Evolutionary conservation across 2,329 filamentous ascomycete species (phyloP).

Genomic region (Nigrospora osmanthi): DNA sequence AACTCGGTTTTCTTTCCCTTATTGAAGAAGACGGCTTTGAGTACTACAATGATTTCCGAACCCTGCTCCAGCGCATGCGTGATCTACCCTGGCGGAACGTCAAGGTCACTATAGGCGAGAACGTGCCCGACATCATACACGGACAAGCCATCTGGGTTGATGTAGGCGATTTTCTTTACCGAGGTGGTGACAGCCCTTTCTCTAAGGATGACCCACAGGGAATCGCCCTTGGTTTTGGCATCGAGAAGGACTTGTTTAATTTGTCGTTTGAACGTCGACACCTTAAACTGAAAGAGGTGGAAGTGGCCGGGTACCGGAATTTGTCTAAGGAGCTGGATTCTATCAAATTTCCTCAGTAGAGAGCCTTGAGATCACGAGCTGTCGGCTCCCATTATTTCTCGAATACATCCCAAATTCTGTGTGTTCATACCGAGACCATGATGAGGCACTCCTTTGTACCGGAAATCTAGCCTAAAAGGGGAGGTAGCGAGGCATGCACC

Average conservation of each 20-base stretch:
- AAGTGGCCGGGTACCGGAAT: too few relatives aligned
- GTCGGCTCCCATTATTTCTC: too few relatives aligned
- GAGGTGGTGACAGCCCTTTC: constrained; percentile 13
- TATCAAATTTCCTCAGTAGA: too few relatives aligned
- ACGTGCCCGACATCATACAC: not conserved
- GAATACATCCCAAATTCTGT: too few relatives aligned
- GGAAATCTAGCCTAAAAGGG: too few relatives aligned
- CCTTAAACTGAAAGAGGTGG: not conserved
- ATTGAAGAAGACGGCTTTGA: too few relatives aligned
- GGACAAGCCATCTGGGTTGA: constrained; percentile 3
- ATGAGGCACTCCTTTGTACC: too few relatives aligned
- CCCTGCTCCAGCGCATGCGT: constrained; percentile 12
- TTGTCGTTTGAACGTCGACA: not conserved
- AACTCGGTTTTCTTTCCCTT: constrained; percentile 21
- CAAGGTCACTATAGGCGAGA: not conserved
- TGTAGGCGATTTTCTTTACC: constrained; percentile 13
- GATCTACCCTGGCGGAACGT: constrained; percentile 9
- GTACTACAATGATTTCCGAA: constrained; percentile 3
- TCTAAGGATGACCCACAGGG: too few relatives aligned
- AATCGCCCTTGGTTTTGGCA: not conserved
- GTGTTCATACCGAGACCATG: too few relatives aligned
- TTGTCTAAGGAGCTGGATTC: too few relatives aligned
- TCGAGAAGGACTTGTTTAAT: not conserved
- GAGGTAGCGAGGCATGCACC: too few relatives aligned
- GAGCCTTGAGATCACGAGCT: too few relatives aligned